Conservation (phyloP, 169 alveolate genomes). For the Plasmodium cynomolgi region DNA sequence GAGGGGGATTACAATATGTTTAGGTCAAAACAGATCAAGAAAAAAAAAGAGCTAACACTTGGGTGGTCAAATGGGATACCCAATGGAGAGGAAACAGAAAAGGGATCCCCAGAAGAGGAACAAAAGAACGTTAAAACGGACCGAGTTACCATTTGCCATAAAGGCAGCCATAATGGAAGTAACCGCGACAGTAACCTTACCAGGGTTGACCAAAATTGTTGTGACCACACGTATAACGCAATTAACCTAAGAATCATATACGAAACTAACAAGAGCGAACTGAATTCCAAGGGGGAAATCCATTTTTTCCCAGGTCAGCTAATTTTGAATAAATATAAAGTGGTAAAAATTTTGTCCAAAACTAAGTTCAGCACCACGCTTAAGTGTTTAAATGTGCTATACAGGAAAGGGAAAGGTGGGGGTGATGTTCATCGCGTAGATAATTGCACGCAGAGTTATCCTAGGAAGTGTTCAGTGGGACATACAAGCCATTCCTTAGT, state of each 20-base stretch:
- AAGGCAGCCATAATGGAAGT: background rate
- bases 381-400: constrained; percentile 87
- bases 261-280: constrained; percentile 93
- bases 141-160: background rate
- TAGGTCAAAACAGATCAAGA: constrained; percentile 52
- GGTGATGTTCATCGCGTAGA: background rate
- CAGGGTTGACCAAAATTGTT: constrained; percentile 14
- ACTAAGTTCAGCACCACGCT: constrained; percentile 92
- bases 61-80: background rate
- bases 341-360: constrained; percentile 88
- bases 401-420: constrained; percentile 9
- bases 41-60: constrained; percentile 23
- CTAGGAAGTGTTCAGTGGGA: background rate
- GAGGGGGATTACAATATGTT: constrained; percentile 69
- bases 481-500: background rate
- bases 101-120: background rate
- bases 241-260: constrained; percentile 89
- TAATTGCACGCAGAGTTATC: background rate
- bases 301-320: constrained; percentile 89
- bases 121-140: background rate
- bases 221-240: constrained; percentile 83
- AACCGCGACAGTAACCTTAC: background rate
- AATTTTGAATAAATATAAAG: constrained; percentile 91
- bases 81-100: background rate
- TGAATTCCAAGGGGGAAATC: constrained; percentile 90